Evolutionary conservation across 1,139 yeast species (phyloP).

Genomic region (Candida sojae): DNA sequence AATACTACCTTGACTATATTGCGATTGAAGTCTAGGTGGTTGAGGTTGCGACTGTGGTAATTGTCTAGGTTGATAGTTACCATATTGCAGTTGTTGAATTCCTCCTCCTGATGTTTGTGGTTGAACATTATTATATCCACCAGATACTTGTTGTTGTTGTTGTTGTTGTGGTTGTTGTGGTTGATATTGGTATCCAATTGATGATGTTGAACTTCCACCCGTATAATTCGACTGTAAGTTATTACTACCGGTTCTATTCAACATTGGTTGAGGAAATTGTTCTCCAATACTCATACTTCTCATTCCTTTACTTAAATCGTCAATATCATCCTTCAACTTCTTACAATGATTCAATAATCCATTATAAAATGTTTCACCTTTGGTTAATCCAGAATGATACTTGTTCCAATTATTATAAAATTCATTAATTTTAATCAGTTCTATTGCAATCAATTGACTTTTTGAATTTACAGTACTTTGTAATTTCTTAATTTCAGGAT

Average conservation of each 20-base stretch:
- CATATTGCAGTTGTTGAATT: neutral
- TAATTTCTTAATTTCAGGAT: slow-evolving; percentile 39
- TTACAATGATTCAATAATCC: slow-evolving; percentile 42
- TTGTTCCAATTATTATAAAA: slow-evolving; percentile 63
- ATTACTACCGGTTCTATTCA: slow-evolving; percentile 2
- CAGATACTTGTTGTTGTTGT: neutral
- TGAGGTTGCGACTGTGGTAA: too few relatives aligned
- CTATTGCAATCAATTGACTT: slow-evolving; percentile 26
- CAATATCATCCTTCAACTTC: slow-evolving; percentile 2
- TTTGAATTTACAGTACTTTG: slow-evolving; percentile 36
- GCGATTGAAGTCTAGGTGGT: too few relatives aligned
- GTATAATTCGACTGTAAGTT: slow-evolving; percentile 3
- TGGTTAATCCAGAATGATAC: slow-evolving; percentile 57
- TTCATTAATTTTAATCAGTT: slow-evolving; percentile 38
- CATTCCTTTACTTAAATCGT: slow-evolving; percentile 4
- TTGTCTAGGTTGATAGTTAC: slow-evolving; percentile 3
- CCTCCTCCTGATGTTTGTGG: neutral
- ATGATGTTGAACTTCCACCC: neutral
- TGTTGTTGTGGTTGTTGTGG: neutral
- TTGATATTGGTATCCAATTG: neutral
- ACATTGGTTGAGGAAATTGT: slow-evolving; percentile 6
- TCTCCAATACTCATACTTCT: slow-evolving; percentile 1
- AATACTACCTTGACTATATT: too few relatives aligned
- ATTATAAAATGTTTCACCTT: slow-evolving; percentile 65
- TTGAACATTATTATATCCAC: neutral